A percentile compares a stretch with the other conserved stretches of the same genome.
phyloP scores from a whole-genome alignment of 2,329 filamentous ascomycete species.

The Calonectria crousiana region DNA sequence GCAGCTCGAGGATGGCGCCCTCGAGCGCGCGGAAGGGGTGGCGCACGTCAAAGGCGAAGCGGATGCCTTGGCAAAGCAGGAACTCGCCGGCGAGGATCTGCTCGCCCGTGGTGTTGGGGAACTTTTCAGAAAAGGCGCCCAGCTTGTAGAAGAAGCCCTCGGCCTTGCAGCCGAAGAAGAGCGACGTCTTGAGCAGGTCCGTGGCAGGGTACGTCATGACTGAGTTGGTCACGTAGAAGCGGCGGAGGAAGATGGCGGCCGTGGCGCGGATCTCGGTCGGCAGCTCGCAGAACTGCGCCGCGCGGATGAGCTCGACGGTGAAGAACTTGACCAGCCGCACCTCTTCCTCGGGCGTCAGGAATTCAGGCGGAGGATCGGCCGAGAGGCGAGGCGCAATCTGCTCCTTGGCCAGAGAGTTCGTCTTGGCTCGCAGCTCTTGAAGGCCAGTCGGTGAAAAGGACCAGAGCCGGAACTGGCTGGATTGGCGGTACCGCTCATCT shows the following conservation, averaged over 20 bases:
- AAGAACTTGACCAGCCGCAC: conserved; percentile 85
- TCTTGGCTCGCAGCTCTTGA: conserved; percentile 77
- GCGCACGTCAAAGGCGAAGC: conserved; percentile 93
- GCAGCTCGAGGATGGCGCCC: conserved; percentile 86
- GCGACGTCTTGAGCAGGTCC: conserved; percentile 87
- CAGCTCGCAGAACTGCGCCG: conserved; percentile 65
- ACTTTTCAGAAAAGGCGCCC: conserved; percentile 74
- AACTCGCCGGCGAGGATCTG: conserved; percentile 93
- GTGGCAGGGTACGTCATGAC: conserved; percentile 96
- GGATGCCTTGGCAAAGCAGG: conserved; percentile 88
- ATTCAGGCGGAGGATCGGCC: conserved; percentile 73
- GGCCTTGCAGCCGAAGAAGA: conserved; percentile 95
- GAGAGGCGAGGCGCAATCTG: conserved; percentile 71
- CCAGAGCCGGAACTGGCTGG: conserved; percentile 93
- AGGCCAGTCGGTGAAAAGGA: conserved; percentile 85
- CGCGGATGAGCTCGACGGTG: conserved; percentile 68
- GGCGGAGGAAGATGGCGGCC: conserved; percentile 88
- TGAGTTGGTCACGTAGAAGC: conserved; percentile 96
- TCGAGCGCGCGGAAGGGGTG: conserved; percentile 92
- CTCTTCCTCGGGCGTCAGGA: conserved; percentile 87
- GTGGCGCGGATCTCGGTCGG: conserved; percentile 70
- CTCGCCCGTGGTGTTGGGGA: conserved; percentile 79
- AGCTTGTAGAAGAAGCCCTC: conserved; percentile 83
- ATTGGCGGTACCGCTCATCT: conserved; percentile 90
- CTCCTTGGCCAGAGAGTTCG: conserved; percentile 78